These are phyloP conservation scores for Ensete ventricosum DNA, from an alignment of 176 grass and related monocot genomes.

Conservation along the genomic window DNA sequence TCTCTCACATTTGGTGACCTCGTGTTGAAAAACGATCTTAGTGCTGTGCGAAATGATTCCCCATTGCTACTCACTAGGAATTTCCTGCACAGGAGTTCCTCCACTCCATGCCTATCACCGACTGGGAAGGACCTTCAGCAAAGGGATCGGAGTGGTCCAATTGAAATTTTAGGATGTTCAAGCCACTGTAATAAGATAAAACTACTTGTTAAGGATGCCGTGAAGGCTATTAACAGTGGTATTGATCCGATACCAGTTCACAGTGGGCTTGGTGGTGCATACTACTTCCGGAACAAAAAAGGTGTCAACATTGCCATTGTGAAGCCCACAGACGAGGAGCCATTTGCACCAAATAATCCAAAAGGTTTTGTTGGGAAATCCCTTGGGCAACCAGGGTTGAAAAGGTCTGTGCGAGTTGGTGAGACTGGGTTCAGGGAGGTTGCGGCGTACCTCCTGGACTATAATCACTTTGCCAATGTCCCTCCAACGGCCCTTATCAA, in stretches of 20 bases:
- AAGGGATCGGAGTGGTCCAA: conserved; percentile 37
- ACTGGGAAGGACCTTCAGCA: conserved; percentile 44
- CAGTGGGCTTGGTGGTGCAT: conserved; percentile 66
- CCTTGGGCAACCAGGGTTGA: conserved; percentile 71
- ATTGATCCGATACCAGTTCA: conserved; percentile 43
- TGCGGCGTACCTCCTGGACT: conserved; percentile 62
- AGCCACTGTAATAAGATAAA: conserved; percentile 31
- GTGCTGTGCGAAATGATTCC: conserved; percentile 49
- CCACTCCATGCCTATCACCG: conserved; percentile 60
- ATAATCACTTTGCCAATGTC: conserved; percentile 57
- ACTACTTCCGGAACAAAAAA: conserved; percentile 58
- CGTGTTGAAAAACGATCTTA: conserved; percentile 69
- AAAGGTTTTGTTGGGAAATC: conserved; percentile 66
- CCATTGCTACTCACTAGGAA: conserved; percentile 57
- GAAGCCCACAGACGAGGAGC: conserved; percentile 77
- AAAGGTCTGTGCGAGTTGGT: conserved; percentile 64
- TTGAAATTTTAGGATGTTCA: conserved; percentile 54
- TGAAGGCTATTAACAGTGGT: conserved; percentile 48
- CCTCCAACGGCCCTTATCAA: conserved; percentile 60
- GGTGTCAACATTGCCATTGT: conserved; percentile 63
- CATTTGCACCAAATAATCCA: conserved; percentile 77
- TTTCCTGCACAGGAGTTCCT: conserved; percentile 62
- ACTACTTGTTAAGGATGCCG: conserved; percentile 63
- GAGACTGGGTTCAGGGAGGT: conserved; percentile 68
- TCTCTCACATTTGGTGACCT: conserved; percentile 57